phyloP scores from a whole-genome alignment of 169 alveolate genomes.

The Amoebophrya sp. region DNA sequence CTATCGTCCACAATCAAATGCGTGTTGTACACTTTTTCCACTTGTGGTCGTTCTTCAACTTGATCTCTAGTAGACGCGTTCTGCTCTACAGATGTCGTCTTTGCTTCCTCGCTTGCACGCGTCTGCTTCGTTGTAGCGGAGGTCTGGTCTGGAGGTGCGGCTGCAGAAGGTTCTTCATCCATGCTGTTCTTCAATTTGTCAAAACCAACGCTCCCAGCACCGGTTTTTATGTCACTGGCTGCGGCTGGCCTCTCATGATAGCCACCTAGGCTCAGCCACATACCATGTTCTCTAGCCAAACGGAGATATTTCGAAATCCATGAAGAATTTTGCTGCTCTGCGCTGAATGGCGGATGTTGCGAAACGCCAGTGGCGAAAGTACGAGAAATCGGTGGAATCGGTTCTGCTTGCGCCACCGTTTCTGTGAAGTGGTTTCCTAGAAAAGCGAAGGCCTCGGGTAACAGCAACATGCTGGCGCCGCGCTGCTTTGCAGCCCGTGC shows the following conservation, averaged over 20 bases:
- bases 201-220: not conserved
- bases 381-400: not conserved
- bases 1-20: not conserved
- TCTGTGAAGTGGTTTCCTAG: not conserved
- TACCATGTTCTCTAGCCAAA: too few relatives aligned
- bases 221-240: not conserved
- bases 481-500: not conserved
- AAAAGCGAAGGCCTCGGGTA: constrained; percentile 17
- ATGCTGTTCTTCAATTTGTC: not conserved
- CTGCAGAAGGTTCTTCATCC: too few relatives aligned
- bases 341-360: too few relatives aligned
- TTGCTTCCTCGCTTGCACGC: not conserved
- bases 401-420: not conserved
- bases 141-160: too few relatives aligned
- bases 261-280: too few relatives aligned
- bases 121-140: too few relatives aligned
- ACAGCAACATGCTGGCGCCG: not conserved
- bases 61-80: too few relatives aligned
- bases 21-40: not conserved
- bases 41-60: too few relatives aligned
- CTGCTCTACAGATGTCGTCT: too few relatives aligned
- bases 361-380: too few relatives aligned
- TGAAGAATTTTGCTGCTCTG: not conserved
- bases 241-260: too few relatives aligned
- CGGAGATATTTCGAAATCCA: too few relatives aligned